Base-by-base conservation (phyloP, 1,284 basidiomycete species). In the Tilletia setariae region DNA sequence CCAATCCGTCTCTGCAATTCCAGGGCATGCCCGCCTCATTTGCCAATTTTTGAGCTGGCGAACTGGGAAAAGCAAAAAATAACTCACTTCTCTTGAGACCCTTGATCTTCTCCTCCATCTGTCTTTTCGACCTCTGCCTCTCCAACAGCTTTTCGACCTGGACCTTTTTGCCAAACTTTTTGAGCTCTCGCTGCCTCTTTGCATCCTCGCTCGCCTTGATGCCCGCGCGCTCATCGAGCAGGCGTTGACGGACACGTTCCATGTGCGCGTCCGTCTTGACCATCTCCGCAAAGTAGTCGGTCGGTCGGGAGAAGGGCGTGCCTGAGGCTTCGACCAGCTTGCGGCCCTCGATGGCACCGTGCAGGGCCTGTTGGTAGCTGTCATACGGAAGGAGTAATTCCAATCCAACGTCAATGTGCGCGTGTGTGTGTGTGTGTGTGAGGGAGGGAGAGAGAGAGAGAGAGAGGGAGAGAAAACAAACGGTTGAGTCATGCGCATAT, bases 261-360 rank as follows among this genome's bases (percentile, higher is more conserved):
- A 98, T 98, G 85, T 98, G 96, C 25, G 92, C 87, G 80, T 98
- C 96, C 30, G 90, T 90, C 85, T 98, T 98, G 78, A 98, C 91
- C 95, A 98, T 98, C 85, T 98, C 95, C 23, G 95, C 95, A 79
- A 97, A 98, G 84, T 94, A 98, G 85, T 98, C 96, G 0, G 87
- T 78, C 0, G 95, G 95, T n/a, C 96, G 90, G 11, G 91, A 90
- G 84, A 97, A 98, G 0, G 93, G 89, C 73, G 95, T 87, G 53
- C 84, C 84, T 59, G 88, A 86, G 74, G 90, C 88, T 77, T 90
- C 89, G 61, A 92, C 92, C 35, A 92, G 88, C 23, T 87, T 82
- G 63, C 89, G 89, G 0, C 93, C 94, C 47, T 87, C 84, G 63
- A 90, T 87, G 11, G 91, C 93, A 42, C 89, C 86, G 74, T 94